Evolutionary conservation across 441 rosid species (phyloP).

Genomic region (Pelargonium fulgidum): DNA sequence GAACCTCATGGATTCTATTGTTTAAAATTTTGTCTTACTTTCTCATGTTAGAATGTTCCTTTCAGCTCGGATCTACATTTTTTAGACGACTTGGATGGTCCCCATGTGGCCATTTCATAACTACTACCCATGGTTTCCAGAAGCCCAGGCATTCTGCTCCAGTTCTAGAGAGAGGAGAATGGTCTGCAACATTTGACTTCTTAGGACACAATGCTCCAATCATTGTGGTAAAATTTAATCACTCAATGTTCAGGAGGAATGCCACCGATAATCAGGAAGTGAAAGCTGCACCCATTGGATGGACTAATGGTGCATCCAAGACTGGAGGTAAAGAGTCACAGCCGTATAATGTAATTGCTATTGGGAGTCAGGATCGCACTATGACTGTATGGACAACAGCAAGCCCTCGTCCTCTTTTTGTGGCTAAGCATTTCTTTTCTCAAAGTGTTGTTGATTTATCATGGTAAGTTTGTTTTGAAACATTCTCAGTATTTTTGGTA

Average conservation of each 20-base stretch:
- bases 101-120: constrained; percentile 94
- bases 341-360: constrained; percentile 87
- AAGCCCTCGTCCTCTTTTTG: constrained; percentile 90
- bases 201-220: constrained; percentile 95
- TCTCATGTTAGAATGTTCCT: constrained; percentile 25
- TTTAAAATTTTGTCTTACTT: constrained; percentile 11
- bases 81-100: constrained; percentile 99
- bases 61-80: constrained; percentile 94
- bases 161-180: constrained; percentile 92
- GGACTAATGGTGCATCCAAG: constrained; percentile 84
- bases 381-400: constrained; percentile 99
- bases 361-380: constrained; percentile 98
- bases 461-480: constrained; percentile 46
- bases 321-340: constrained; percentile 71
- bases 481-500: no score
- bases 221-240: constrained; percentile 87
- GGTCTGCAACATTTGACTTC: constrained; percentile 96
- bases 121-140: constrained; percentile 97
- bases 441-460: constrained; percentile 98
- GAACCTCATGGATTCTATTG: constrained; percentile 9
- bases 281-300: constrained; percentile 53
- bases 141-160: constrained; percentile 99
- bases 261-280: constrained; percentile 45
- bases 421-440: constrained; percentile 90
- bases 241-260: constrained; percentile 77